Evolutionary conservation across 2,329 filamentous ascomycete species (phyloP).

Genomic region (Fusarium sp.): DNA sequence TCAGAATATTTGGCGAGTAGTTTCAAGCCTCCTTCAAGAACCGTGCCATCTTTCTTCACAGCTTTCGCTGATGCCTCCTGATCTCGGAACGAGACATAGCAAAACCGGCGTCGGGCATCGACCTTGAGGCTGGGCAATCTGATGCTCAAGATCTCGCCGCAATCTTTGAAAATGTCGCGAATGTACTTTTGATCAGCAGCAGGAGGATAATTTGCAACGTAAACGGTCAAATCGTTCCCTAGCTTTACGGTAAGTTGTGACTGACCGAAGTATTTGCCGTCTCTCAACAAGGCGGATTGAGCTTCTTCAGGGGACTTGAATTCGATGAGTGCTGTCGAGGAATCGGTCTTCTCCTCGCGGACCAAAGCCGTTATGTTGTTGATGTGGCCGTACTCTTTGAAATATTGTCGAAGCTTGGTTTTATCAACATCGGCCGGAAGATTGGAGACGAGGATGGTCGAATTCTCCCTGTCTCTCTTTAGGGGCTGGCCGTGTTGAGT

Average conservation of each 20-base stretch:
- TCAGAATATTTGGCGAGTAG: slow-evolving; percentile 87
- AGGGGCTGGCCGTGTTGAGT: slow-evolving; percentile 47
- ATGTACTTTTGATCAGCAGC: slow-evolving; percentile 77
- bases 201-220: slow-evolving; percentile 89
- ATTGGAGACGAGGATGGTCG: slow-evolving; percentile 82
- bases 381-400: slow-evolving; percentile 88
- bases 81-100: slow-evolving; percentile 89
- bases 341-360: slow-evolving; percentile 67
- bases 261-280: slow-evolving; percentile 82
- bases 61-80: slow-evolving; percentile 75
- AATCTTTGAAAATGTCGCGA: slow-evolving; percentile 73
- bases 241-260: slow-evolving; percentile 77
- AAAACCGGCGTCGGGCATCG: slow-evolving; percentile 90
- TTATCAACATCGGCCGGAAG: slow-evolving; percentile 76
- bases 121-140: slow-evolving; percentile 92
- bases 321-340: slow-evolving; percentile 81
- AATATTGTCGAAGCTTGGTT: slow-evolving; percentile 85
- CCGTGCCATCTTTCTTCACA: slow-evolving; percentile 75
- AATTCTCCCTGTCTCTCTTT: slow-evolving; percentile 90
- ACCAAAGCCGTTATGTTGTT: slow-evolving; percentile 76
- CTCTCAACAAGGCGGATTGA: slow-evolving; percentile 79
- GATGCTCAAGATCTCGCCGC: slow-evolving; percentile 84
- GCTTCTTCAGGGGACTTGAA: slow-evolving; percentile 85
- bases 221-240: slow-evolving; percentile 83
- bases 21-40: slow-evolving; percentile 73